Evolutionary conservation across 768 basidiomycete species (phyloP).

Genomic region (Kwoniella sp.): DNA sequence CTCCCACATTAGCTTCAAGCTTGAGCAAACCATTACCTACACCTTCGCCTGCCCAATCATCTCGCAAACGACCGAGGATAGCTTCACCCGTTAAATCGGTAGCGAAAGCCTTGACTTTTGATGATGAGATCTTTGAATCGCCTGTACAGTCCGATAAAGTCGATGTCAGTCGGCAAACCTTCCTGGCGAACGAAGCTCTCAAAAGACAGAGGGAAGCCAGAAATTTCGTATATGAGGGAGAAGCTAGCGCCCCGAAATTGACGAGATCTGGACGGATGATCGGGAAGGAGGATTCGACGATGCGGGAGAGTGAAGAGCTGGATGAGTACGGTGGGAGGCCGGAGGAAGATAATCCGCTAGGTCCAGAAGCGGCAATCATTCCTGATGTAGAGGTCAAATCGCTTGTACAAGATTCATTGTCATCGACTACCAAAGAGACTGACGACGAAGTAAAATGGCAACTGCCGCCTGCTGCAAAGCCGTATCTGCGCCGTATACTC

Average conservation of each 20-base stretch:
- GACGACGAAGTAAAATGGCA: conserved; percentile 7
- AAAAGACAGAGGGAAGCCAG: conserved; percentile 49
- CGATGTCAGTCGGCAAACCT: conserved; percentile 30
- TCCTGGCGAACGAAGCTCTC: conserved; percentile 49
- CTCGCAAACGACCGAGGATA: conserved; percentile 18
- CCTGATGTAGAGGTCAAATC: conserved; percentile 16
- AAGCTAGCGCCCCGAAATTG: conserved; percentile 45
- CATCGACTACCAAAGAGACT: neutral
- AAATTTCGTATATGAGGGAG: conserved; percentile 53
- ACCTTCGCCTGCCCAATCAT: conserved; percentile 10
- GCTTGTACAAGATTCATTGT: conserved; percentile 15
- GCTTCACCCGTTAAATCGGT: conserved; percentile 8
- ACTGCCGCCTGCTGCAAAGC: conserved; percentile 23
- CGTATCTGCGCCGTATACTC: conserved; percentile 28
- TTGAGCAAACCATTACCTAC: conserved; percentile 11
- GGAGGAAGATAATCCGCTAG: conserved; percentile 41
- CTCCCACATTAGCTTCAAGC: conserved; percentile 18
- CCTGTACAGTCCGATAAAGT: neutral
- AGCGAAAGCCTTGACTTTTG: conserved; percentile 12
- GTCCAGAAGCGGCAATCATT: conserved; percentile 29
- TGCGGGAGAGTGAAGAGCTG: conserved; percentile 26
- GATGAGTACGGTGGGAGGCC: conserved; percentile 31
- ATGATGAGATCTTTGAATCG: conserved; percentile 20
- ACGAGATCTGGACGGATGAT: conserved; percentile 49
- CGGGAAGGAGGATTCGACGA: conserved; percentile 7